Evolutionary conservation across 2,329 filamentous ascomycete genomes (phyloP), one percentile per base, ranked within the genome.

Genomic region (Clonostachys byssicola): DNA sequence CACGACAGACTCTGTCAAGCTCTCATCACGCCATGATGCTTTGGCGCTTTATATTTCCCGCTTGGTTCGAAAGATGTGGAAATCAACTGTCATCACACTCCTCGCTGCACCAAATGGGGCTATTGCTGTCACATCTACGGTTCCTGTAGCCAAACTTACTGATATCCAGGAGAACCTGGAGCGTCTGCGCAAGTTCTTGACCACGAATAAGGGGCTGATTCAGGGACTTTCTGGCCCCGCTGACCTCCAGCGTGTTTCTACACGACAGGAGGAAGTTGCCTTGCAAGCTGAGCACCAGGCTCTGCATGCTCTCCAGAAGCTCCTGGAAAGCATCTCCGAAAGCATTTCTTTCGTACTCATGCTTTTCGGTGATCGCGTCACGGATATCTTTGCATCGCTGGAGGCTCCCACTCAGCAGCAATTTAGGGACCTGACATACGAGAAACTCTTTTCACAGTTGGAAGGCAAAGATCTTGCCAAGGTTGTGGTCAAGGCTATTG

Each of bases 281-380:
- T 75, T 96, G 18, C 92, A 96, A 64, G 92, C 90, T 13, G 94
- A 99, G 65, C 92, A 99, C 62, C 89, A 95, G 56, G 92, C 92
- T 12, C 78, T 99, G 53, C 87, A 94, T 60, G 90, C 90, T 3
- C 73, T 99, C 43, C 82, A 95, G 52, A 85, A 87, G 53, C 75
- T 99, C 20, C 89, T 96, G 65, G 85, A 86, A 47, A 90, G 90
- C 63, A 94, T 96, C 38, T 92, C 94, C 8, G 94, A 99, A 64
- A 94, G 94, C 5, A 96, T 99, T 45, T 95, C 92, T 0, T 99
- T 99, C 57, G 90, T 96, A 5, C 77, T 92, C 18, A 94, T 96
- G 61, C 77, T 99, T 2, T 97, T 97, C 51, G 92, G 97, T 54
- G 92, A 99, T 73, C 84, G 88, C 12, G 85, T 96, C 5, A 83